Evolutionary conservation across 2,329 filamentous ascomycete genomes (phyloP).

Genomic region (Diaporthe destruens): DNA sequence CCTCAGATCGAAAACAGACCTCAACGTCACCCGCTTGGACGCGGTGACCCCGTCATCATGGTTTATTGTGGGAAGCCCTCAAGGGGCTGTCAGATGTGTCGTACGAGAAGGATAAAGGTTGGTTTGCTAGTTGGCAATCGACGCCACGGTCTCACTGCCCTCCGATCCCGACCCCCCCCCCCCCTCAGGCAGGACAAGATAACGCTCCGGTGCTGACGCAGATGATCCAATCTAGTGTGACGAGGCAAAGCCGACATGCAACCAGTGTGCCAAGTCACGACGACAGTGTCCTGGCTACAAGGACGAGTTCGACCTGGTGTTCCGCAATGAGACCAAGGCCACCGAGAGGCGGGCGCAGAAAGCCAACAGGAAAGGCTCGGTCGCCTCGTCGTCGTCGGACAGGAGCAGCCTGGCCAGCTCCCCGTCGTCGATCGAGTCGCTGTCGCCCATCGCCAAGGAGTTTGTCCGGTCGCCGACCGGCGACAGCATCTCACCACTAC

Average conservation of each 20-base stretch:
- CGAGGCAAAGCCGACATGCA: conserved; percentile 75
- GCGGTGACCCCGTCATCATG: conserved; percentile 57
- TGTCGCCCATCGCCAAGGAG: conserved; percentile 43
- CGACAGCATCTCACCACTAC: conserved; percentile 50
- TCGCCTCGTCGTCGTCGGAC: conserved; percentile 52
- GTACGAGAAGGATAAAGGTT: conserved; percentile 80
- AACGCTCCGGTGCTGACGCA: conserved; percentile 40
- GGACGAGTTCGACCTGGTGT: conserved; percentile 79
- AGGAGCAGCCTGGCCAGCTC: conserved; percentile 43
- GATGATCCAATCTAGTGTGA: conserved; percentile 65
- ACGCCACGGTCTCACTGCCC: not conserved
- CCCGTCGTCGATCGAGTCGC: conserved; percentile 40
- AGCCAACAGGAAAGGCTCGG: conserved; percentile 60
- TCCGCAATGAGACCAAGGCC: conserved; percentile 78
- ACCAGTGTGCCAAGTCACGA: conserved; percentile 73
- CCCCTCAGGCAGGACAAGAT: not conserved
- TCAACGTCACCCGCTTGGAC: conserved; percentile 6
- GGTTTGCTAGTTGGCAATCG: conserved; percentile 43
- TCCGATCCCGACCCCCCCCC: not conserved
- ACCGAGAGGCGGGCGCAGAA: conserved; percentile 73
- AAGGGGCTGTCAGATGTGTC: conserved; percentile 80
- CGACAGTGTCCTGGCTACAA: conserved; percentile 76
- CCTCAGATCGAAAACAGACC: conserved; percentile 1
- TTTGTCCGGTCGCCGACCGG: conserved; percentile 44
- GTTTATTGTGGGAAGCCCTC: conserved; percentile 77